Conservation (phyloP, 441 rosid species). For the Flueggea neowawraea region DNA sequence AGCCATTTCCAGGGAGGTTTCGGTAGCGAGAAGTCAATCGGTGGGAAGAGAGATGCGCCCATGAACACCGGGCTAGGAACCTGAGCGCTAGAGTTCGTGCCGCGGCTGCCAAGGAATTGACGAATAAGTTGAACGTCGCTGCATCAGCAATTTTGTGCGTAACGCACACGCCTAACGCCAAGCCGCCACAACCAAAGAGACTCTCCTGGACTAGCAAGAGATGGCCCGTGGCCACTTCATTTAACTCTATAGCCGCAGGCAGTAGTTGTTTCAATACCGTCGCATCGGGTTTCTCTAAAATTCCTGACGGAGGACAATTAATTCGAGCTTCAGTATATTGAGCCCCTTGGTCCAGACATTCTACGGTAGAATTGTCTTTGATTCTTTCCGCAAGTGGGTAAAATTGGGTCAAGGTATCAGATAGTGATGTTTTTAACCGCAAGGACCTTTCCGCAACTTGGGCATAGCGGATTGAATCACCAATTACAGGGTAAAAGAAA, state of each 20-base stretch:
- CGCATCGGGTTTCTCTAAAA: constrained; percentile 24
- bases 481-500: constrained; percentile 19
- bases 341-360: constrained; percentile 42
- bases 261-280: constrained; percentile 23
- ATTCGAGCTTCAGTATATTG: constrained; percentile 38
- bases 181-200: constrained; percentile 29
- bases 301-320: constrained; percentile 18
- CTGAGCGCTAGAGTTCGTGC: not conserved
- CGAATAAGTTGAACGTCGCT: constrained; percentile 11
- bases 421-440: constrained; percentile 19
- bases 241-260: constrained; percentile 22
- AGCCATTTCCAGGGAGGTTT: not conserved
- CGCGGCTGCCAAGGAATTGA: constrained; percentile 18
- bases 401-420: constrained; percentile 23
- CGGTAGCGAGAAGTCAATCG: constrained; percentile 1
- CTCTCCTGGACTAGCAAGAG: constrained; percentile 25
- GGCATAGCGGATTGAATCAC: not conserved
- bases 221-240: constrained; percentile 16
- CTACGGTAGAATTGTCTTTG: constrained; percentile 30
- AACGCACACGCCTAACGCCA: constrained; percentile 25
- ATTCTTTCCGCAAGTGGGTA: constrained; percentile 40
- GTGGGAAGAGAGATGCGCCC: constrained; percentile 22
- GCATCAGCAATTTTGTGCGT: constrained; percentile 25
- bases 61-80: not conserved
- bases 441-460: not conserved